These are phyloP conservation scores for Teratosphaeria nubilosa DNA, from an alignment of 2,329 filamentous ascomycete species.

Conservation along the genomic window DNA sequence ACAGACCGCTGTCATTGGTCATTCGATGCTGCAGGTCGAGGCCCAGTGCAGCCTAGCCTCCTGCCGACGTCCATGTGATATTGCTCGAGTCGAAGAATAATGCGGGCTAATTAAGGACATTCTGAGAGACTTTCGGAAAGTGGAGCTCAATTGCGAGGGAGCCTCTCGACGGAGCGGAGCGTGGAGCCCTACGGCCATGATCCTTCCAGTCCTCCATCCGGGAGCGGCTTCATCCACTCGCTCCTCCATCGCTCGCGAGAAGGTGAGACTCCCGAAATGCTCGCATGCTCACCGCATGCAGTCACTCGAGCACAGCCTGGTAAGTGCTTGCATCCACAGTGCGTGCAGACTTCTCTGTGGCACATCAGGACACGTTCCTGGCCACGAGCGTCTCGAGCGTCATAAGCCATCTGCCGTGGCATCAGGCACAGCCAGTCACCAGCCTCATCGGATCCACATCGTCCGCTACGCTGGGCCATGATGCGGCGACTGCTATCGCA, in stretches of 20 bases:
- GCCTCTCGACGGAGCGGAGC: not conserved
- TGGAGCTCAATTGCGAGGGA: not conserved
- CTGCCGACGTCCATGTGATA: not conserved
- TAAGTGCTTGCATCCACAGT: slow-evolving; percentile 18
- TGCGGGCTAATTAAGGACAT: not conserved
- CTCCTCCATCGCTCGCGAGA: not conserved
- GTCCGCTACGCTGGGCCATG: not conserved
- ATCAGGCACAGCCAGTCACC: not conserved
- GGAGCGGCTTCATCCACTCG: not conserved
- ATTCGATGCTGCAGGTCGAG: not conserved
- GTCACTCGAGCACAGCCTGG: slow-evolving; percentile 14
- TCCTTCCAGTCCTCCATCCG: not conserved
- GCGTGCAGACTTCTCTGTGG: slow-evolving; percentile 14
- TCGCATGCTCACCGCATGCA: slow-evolving; percentile 7
- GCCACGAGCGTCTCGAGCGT: not conserved
- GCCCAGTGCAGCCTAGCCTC: not conserved
- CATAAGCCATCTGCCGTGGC: not conserved
- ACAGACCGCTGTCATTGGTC: slow-evolving; percentile 5
- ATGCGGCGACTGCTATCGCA: too few relatives aligned
- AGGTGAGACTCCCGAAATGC: not conserved
- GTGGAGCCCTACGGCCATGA: not conserved
- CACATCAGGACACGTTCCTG: not conserved
- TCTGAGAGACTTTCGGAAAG: not conserved
- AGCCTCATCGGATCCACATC: not conserved
- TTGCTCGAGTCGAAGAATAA: not conserved